phyloP scores from a whole-genome alignment of 441 rosid species.

The Lepidium campestre region DNA sequence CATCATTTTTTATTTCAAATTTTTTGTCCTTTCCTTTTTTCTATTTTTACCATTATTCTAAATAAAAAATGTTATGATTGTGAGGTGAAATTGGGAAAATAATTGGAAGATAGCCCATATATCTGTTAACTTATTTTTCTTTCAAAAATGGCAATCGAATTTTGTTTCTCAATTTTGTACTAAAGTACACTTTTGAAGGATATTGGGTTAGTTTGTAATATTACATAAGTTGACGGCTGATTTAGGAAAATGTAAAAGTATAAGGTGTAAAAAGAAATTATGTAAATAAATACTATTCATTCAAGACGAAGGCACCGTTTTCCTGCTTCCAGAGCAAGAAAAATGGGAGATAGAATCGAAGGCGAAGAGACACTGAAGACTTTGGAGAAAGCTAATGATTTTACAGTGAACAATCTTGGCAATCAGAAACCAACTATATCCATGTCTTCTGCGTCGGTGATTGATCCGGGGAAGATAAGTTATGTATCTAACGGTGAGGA shows the following conservation, averaged over 20 bases:
- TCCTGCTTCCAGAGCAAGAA: conserved; percentile 20
- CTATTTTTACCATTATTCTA: not conserved
- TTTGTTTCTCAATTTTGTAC: not conserved
- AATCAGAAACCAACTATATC: conserved; percentile 36
- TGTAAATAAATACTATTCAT: not conserved
- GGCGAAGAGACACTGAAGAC: conserved; percentile 43
- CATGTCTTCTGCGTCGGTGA: conserved; percentile 15
- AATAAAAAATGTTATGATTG: conserved; percentile 20
- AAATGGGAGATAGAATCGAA: conserved; percentile 30
- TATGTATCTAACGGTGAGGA: conserved; percentile 20
- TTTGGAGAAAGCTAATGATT: conserved; percentile 31
- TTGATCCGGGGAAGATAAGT: not conserved
- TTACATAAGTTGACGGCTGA: not conserved
- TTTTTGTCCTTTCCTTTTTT: conserved; percentile 11
- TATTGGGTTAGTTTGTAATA: not conserved
- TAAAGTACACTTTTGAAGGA: not conserved
- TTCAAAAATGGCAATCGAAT: not conserved
- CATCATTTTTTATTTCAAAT: conserved; percentile 18
- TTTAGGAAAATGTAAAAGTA: not conserved
- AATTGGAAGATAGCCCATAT: conserved; percentile 20
- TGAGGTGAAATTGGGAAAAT: not conserved
- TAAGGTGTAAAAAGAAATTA: not conserved
- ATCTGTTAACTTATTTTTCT: not conserved
- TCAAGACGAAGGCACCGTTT: not conserved
- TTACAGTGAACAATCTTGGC: conserved; percentile 30